Conservation (phyloP, 2,329 filamentous ascomycete genomes). For the Sarocladiaceae sp. region DNA sequence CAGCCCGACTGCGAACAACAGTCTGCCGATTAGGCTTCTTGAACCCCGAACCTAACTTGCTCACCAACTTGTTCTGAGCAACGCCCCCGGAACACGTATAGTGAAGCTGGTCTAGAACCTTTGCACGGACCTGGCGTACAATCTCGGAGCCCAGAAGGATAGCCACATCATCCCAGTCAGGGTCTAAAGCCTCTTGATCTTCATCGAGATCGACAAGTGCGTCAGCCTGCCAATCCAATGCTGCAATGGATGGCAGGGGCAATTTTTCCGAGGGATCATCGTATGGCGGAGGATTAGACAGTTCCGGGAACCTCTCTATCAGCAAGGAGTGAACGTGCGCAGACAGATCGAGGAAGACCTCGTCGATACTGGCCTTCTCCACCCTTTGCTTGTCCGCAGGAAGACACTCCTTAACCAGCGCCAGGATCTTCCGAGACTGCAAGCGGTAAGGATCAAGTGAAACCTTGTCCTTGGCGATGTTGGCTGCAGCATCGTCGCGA, state of each 20-base stretch:
- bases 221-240: constrained; percentile 77
- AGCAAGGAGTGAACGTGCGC: constrained; percentile 73
- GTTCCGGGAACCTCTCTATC: constrained; percentile 68
- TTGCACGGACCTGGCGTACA: constrained; percentile 64
- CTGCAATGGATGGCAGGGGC: constrained; percentile 61
- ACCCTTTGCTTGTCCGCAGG: constrained; percentile 62
- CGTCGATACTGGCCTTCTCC: constrained; percentile 93
- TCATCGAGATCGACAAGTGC: constrained; percentile 73
- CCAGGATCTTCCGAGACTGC: constrained; percentile 76
- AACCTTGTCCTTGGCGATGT: constrained; percentile 86
- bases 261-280: constrained; percentile 66
- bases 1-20: constrained; percentile 80
- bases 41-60: constrained; percentile 84
- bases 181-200: constrained; percentile 69
- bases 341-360: constrained; percentile 90
- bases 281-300: constrained; percentile 59
- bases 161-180: constrained; percentile 94
- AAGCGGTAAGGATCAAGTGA: constrained; percentile 87
- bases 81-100: constrained; percentile 93
- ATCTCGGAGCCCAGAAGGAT: constrained; percentile 86
- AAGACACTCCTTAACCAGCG: constrained; percentile 67
- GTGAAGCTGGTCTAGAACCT: constrained; percentile 62
- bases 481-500: constrained; percentile 68
- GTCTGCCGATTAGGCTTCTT: constrained; percentile 95
- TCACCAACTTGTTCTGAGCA: constrained; percentile 88